Base-by-base conservation (phyloP, 2,329 filamentous ascomycete genomes). In the Magnaporthiopsis incrustans region DNA sequence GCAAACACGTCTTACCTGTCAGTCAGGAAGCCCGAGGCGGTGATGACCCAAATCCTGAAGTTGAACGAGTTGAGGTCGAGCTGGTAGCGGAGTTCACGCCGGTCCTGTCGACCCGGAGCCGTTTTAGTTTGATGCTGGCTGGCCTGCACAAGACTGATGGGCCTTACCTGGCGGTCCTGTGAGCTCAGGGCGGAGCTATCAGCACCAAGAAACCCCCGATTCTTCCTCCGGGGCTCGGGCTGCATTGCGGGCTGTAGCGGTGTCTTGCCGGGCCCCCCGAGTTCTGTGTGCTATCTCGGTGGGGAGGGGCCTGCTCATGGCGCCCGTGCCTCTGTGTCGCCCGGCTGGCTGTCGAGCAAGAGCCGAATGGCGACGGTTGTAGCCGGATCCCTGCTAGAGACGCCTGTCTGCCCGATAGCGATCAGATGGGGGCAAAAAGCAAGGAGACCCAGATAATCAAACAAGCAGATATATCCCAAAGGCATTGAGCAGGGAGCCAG, bases 21-120 rank as follows among this genome's bases (percentile, higher is more conserved):
- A 38, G 81, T 83, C 27, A 83, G 73, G 66, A 83, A 83, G 11
- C 81, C 81, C 0, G 81, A 83, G 59, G 81, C 81, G n/a, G 81
- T 80, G 35, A 83, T 81, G 3, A 78, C 80, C 81, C 81, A 83
- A 58, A 83, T 82, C 57, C 81, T 76, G 62, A 83, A 70, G 69
- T 83, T 83, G 81, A 81, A 83, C 1, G 79, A 79, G 69, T 83
- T 83, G 25, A 83, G 73, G 66, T 83, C 81, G 50, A 83, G 77
- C 68, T 83, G 81, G 69, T 82, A 82, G 65, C 81, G 78, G 50
- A 83, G 68, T 68, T 83, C 81, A 64, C 77, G 75, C 61, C 81
- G 80, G 70, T 83, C 81, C 80, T 82, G 67, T 59, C 18, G 32
- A 62, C 5, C 25, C 22, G 35, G 14, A 66, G 5, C 27, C 58